Percentiles rank a stretch among this genome's conserved stretches.
Conservation (phyloP, 1,139 yeast genomes). For the Lodderomyces margitis region DNA sequence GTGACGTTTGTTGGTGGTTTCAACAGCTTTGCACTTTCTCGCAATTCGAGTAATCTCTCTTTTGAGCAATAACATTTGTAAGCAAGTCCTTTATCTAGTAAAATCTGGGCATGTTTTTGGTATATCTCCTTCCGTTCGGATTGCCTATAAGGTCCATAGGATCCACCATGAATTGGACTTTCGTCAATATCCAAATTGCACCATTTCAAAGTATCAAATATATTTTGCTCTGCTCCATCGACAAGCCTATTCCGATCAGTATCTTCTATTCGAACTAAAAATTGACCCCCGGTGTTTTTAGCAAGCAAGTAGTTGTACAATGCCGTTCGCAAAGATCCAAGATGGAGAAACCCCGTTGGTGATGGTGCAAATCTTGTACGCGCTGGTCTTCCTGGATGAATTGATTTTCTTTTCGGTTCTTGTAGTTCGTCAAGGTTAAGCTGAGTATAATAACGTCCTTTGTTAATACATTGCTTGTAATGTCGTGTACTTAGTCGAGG, state of each 20-base stretch:
- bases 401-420: constrained; percentile 1
- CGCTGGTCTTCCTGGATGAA: constrained; percentile 47
- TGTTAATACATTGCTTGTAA: background rate
- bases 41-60: constrained; percentile 64
- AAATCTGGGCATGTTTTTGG: constrained; percentile 48
- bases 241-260: constrained; percentile 83
- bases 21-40: constrained; percentile 70
- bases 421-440: background rate
- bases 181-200: constrained; percentile 76
- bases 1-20: constrained; percentile 91
- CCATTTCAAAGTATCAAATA: constrained; percentile 76
- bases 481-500: background rate
- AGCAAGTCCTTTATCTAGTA: constrained; percentile 68
- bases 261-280: constrained; percentile 82
- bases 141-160: constrained; percentile 76
- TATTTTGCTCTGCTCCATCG: constrained; percentile 76
- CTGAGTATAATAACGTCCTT: background rate
- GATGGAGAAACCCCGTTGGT: constrained; percentile 89
- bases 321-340: constrained; percentile 93
- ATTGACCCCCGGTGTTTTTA: constrained; percentile 73
- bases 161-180: constrained; percentile 72
- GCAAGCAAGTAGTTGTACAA: constrained; percentile 85
- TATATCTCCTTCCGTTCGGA: constrained; percentile 75
- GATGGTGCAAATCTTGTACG: constrained; percentile 97
- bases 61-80: constrained; percentile 85